Conservation (phyloP, 306 rosid genomes). For the Glycine latifolia region DNA sequence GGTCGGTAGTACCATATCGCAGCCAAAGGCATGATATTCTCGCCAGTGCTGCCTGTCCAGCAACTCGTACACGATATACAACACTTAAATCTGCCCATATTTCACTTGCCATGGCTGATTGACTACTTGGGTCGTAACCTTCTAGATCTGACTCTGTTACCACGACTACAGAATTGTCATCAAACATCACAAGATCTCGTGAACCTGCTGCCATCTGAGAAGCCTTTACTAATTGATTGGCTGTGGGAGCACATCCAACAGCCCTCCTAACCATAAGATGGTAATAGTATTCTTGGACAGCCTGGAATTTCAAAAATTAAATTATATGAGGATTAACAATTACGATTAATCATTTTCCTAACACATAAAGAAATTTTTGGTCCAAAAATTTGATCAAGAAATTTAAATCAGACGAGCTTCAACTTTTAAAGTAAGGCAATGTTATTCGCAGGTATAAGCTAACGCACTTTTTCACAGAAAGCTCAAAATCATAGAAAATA, state of each 20-base stretch:
- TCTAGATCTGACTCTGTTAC: constrained; percentile 87
- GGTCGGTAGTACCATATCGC: constrained; percentile 52
- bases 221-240: constrained; percentile 50
- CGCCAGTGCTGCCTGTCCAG: constrained; percentile 83
- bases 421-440: not conserved
- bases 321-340: not conserved
- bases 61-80: constrained; percentile 81
- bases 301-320: constrained; percentile 62
- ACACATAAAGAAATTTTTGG: not conserved
- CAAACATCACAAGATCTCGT: constrained; percentile 65
- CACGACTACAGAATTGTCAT: constrained; percentile 83
- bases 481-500: constrained; percentile 18
- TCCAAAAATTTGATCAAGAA: too few relatives aligned
- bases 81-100: constrained; percentile 89
- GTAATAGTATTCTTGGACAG: constrained; percentile 83
- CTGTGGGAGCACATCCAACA: constrained; percentile 48
- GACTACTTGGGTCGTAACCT: constrained; percentile 68
- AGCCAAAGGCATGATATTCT: constrained; percentile 95
- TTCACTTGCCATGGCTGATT: constrained; percentile 54
- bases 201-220: constrained; percentile 46
- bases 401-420: too few relatives aligned
- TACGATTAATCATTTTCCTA: not conserved
- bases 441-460: not conserved
- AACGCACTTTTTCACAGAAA: not conserved
- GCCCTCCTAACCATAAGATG: constrained; percentile 61